These are phyloP conservation scores for Boletus sp. DNA, from an alignment of 768 basidiomycete genomes.

Conservation along the genomic window DNA sequence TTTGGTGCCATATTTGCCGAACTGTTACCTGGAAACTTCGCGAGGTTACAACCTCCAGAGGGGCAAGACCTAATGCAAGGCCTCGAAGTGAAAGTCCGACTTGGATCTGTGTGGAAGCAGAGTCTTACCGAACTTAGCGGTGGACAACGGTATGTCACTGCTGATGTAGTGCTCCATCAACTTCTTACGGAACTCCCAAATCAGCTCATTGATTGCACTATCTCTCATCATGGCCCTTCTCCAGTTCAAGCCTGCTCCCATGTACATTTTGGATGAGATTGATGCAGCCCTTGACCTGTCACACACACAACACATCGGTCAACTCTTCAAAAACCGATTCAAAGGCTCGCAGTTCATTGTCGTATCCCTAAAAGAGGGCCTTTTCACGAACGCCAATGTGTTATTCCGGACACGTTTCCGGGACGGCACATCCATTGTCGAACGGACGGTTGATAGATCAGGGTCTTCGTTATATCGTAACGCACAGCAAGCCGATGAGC, in stretches of 20 bases:
- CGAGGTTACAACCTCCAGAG: slow-evolving; percentile 91
- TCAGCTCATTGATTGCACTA: slow-evolving; percentile 92
- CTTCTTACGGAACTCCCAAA: neutral
- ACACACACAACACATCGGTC: slow-evolving; percentile 96
- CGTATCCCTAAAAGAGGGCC: slow-evolving; percentile 92
- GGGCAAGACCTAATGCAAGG: slow-evolving; percentile 92
- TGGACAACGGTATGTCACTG: slow-evolving; percentile 75
- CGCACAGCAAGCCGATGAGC: slow-evolving; percentile 10
- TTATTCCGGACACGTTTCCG: slow-evolving; percentile 90
- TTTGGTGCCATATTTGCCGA: slow-evolving; percentile 97
- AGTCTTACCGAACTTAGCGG: slow-evolving; percentile 96
- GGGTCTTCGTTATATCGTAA: slow-evolving; percentile 40
- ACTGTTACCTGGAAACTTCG: slow-evolving; percentile 92
- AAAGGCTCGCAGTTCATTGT: slow-evolving; percentile 99
- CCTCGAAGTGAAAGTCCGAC: slow-evolving; percentile 93
- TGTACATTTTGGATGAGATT: slow-evolving; percentile 99
- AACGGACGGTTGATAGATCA: slow-evolving; percentile 71
- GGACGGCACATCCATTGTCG: slow-evolving; percentile 90
- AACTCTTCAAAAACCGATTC: slow-evolving; percentile 95
- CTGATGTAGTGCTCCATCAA: neutral
- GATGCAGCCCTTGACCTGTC: slow-evolving; percentile 96
- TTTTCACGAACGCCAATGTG: slow-evolving; percentile 97
- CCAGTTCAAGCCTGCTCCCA: slow-evolving; percentile 98
- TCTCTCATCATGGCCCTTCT: slow-evolving; percentile 98
- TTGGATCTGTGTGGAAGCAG: slow-evolving; percentile 97